A percentile compares a stretch with the other conserved stretches of the same genome.
These are phyloP conservation scores for Quillaja saponaria DNA, from an alignment of 306 rosid species.

Conservation along the genomic window DNA sequence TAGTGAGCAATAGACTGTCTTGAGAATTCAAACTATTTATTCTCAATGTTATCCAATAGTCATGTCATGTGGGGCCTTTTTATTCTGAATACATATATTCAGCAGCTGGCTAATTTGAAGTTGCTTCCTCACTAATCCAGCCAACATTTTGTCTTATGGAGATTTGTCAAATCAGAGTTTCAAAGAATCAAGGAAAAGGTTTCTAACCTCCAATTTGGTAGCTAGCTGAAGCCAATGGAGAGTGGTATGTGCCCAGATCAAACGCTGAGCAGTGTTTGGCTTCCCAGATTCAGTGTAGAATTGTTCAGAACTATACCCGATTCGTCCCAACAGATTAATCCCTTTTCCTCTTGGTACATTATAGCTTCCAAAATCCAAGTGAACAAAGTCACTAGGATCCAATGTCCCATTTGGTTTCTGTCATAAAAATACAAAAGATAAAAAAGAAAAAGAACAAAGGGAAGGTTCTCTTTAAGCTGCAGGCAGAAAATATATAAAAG, in stretches of 20 bases:
- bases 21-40: too few relatives aligned
- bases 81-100: too few relatives aligned
- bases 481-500: too few relatives aligned
- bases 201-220: conserved; percentile 30
- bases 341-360: conserved; percentile 31
- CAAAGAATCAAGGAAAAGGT: neutral
- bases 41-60: too few relatives aligned
- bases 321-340: conserved; percentile 32
- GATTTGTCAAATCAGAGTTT: too few relatives aligned
- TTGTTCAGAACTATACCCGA: conserved; percentile 25
- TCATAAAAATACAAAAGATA: neutral
- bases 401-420: conserved; percentile 33
- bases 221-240: conserved; percentile 36
- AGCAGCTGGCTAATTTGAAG: too few relatives aligned
- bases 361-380: conserved; percentile 31
- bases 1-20: too few relatives aligned
- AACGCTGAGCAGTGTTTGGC: conserved; percentile 5
- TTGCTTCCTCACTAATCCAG: too few relatives aligned
- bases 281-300: conserved; percentile 31
- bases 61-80: too few relatives aligned
- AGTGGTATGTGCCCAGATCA: conserved; percentile 33
- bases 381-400: conserved; percentile 1
- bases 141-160: too few relatives aligned
- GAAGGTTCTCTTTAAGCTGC: too few relatives aligned
- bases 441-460: neutral